Evolutionary conservation across 2,329 filamentous ascomycete genomes (phyloP).

Genomic region (Coniochaeta sp.): DNA sequence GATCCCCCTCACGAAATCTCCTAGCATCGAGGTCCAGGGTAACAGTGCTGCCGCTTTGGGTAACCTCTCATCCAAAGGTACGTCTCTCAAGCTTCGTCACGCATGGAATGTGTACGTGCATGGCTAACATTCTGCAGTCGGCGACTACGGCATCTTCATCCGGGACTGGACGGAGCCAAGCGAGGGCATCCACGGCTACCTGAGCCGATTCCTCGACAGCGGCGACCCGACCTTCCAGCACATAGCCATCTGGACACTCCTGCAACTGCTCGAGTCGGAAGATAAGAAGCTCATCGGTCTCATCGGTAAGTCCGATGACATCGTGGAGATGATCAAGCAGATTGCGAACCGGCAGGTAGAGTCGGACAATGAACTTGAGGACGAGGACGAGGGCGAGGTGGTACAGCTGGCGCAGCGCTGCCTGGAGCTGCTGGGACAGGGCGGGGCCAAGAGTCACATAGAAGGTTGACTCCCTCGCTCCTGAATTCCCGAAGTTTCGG

Average conservation of each 20-base stretch:
- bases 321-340: conserved; percentile 83
- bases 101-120: no score
- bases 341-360: conserved; percentile 88
- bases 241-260: conserved; percentile 95
- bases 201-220: conserved; percentile 86
- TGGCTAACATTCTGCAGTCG: conserved; percentile 52
- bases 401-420: conserved; percentile 86
- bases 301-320: conserved; percentile 83
- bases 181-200: conserved; percentile 91
- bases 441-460: conserved; percentile 70
- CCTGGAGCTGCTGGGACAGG: conserved; percentile 75
- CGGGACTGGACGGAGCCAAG: conserved; percentile 89
- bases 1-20: conserved; percentile 89
- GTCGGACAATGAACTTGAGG: conserved; percentile 76
- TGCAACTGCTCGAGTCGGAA: conserved; percentile 92
- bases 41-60: conserved; percentile 95
- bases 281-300: conserved; percentile 82
- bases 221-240: conserved; percentile 98
- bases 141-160: conserved; percentile 93
- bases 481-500: neutral
- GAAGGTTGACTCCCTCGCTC: conserved; percentile 52
- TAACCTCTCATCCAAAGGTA: conserved; percentile 95
- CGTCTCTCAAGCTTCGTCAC: conserved; percentile 17
- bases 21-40: conserved; percentile 95
- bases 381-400: conserved; percentile 89